Base-by-base conservation (phyloP, 2,329 filamentous ascomycete genomes). In the Pseudogymnoascus sp. region DNA sequence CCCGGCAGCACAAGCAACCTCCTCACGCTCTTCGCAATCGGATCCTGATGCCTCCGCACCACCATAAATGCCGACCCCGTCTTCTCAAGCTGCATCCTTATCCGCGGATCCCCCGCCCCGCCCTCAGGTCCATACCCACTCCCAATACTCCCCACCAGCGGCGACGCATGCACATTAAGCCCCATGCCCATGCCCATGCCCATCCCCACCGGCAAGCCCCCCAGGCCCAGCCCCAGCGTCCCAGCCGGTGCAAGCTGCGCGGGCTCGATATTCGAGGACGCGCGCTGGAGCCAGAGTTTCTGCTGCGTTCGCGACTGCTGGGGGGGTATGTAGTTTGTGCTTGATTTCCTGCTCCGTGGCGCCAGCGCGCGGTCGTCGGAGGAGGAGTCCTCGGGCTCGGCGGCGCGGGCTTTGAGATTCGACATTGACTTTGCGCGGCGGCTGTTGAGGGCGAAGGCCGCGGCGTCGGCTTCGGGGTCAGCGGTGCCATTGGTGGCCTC, bases 51-150 rank as follows among this genome's bases (percentile, higher is more conserved):
- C 50, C 88, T 80, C 62, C 87, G 82, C 35, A 91, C 86, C 8
- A 90, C 87, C n/a, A 87, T 80, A 72, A 90, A 91, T 71, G 91
- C 88, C 74, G 88, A 83, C 15, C 85, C 86, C 1, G 87, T 88
- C 57, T 86, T 82, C 72, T 90, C 87, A 62, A 90, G 81, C 60
- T 88, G 80, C 71, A 84, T 83, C 69, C 82, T 79, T 28, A 89
- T 80, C 4, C 87, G 81, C 1, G 86, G 86, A 69, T 90, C 87
- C n/a, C 79, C 80, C 5, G 79, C 78, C 2, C 80, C 81, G 23
- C 47, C 38, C 6, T 64, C 67, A 28, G 65, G 44, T n/a, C 67
- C 67, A 3, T 60, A 36, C 2, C 38, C 61, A 21, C 26, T n/a
- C 31, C 57, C 57, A n/a, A 60, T 60, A 38, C 57, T 60, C 13